These are phyloP conservation scores for Rosellinia necatrix DNA, from an alignment of 2,329 filamentous ascomycete species.

Conservation along the genomic window DNA sequence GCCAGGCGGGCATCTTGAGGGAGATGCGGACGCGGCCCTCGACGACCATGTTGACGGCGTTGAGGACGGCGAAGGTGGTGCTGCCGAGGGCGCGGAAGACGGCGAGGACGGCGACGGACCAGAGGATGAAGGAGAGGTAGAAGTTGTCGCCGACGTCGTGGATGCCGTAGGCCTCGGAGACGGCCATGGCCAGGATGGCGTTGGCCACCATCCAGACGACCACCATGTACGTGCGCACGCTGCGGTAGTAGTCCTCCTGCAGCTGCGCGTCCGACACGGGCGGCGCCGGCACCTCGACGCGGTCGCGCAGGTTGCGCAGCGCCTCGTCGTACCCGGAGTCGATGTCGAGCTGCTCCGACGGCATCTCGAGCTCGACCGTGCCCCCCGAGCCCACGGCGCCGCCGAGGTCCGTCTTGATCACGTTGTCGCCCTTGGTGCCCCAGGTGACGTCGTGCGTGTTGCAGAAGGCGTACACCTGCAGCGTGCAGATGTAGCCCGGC, in stretches of 20 bases:
- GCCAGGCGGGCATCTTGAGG: slow-evolving; percentile 55
- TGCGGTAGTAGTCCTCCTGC: slow-evolving; percentile 98
- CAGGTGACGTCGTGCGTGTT: slow-evolving; percentile 99
- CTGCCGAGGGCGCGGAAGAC: slow-evolving; percentile 86
- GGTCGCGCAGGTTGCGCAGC: slow-evolving; percentile 90
- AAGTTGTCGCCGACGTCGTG: slow-evolving; percentile 77
- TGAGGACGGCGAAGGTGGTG: slow-evolving; percentile 81
- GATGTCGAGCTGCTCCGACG: slow-evolving; percentile 95
- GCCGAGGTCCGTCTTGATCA: slow-evolving; percentile 89
- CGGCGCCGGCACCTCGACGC: slow-evolving; percentile 75
- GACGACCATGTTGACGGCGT: slow-evolving; percentile 80
- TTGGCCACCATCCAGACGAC: slow-evolving; percentile 93
- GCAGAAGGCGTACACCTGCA: slow-evolving; percentile 98
- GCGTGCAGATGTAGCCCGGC: slow-evolving; percentile 91
- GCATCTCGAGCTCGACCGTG: slow-evolving; percentile 95
- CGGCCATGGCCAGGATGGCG: slow-evolving; percentile 88
- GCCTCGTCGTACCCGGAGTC: slow-evolving; percentile 97
- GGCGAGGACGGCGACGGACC: slow-evolving; percentile 84
- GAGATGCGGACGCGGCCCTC: slow-evolving; percentile 76
- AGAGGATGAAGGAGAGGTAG: slow-evolving; percentile 92
- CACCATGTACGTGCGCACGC: slow-evolving; percentile 97
- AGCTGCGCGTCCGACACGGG: slow-evolving; percentile 74
- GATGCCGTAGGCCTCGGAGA: slow-evolving; percentile 81
- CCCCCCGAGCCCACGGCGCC: slow-evolving; percentile 76
- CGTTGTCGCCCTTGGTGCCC: slow-evolving; percentile 98